A percentile compares a stretch with the other conserved stretches of the same genome.
Conservation (phyloP, 1,284 basidiomycete genomes). For the Tylopilus orsonianus region DNA sequence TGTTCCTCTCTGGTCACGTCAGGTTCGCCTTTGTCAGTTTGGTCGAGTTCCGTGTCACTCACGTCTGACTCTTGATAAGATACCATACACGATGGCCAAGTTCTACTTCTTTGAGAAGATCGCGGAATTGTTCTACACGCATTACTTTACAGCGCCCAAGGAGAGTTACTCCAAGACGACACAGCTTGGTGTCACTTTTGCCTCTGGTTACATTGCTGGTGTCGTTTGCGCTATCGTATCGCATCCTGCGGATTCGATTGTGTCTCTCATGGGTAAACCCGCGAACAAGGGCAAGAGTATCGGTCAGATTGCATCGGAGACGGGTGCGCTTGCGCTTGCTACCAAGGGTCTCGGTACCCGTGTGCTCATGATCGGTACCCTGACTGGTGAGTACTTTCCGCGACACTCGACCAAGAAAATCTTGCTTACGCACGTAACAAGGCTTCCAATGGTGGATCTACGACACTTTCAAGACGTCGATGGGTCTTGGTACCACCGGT, state of each 20-base stretch:
- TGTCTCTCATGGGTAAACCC: constrained; percentile 77
- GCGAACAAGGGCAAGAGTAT: constrained; percentile 74
- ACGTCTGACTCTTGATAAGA: constrained; percentile 40
- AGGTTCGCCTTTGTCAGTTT: constrained; percentile 42
- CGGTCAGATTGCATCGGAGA: constrained; percentile 65
- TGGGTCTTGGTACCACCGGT: constrained; percentile 83
- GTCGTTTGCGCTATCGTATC: constrained; percentile 81
- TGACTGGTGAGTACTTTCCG: constrained; percentile 48
- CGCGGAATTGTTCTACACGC: constrained; percentile 72
- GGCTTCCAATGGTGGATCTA: constrained; percentile 92
- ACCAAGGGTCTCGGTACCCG: constrained; percentile 82
- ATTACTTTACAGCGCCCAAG: constrained; percentile 74
- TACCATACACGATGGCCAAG: constrained; percentile 87
- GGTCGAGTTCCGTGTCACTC: neutral
- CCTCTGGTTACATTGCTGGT: constrained; percentile 81
- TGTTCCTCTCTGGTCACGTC: constrained; percentile 81
- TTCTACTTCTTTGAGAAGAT: constrained; percentile 86
- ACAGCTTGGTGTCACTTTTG: constrained; percentile 79
- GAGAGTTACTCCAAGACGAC: constrained; percentile 67
- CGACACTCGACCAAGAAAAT: neutral
- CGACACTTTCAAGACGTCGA: constrained; percentile 74
- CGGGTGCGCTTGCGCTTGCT: constrained; percentile 58
- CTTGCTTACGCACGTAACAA: constrained; percentile 11
- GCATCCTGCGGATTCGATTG: constrained; percentile 78
- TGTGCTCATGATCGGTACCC: constrained; percentile 79